Evolutionary conservation across 768 basidiomycete species (phyloP), one percentile per base, ranked within the genome.

Genomic region (Lactarius sanguifluus): DNA sequence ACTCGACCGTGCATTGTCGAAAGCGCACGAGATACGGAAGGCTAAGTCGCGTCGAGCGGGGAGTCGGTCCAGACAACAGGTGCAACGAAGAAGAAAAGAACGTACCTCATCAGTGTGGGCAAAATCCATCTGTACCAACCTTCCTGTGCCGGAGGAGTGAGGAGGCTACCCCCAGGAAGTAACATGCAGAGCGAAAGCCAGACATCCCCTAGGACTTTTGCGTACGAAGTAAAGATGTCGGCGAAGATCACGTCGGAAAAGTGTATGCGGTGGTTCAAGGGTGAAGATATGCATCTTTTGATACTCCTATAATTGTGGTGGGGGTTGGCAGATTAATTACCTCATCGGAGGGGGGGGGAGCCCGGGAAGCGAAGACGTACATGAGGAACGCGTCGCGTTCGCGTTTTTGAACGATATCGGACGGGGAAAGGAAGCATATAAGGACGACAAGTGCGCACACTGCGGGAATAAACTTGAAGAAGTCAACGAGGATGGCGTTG

Each of bases 151-250:
- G 94, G 88, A 54, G 86, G 81, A 20, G 79, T 76, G 23, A 92
- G 77, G 50, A 96, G 80, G 70, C 89, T 91, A 56, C 91, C 89
- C 43, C 92, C 90, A 13, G 89, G 88, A 69, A 92, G 82, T n/a
- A 98, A 81, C 88, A 96, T 95, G 74, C 84, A 87, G 20, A 89
- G 71, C 5, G 92, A 94, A 54, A 98, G 79, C 93, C 93, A 98
- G 50, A 95, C 79, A 73, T 98, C 97, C 15, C 96, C 96, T 23
- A 98, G 80, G 47, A 99, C 94, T 79, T 97, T 98, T 41, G 97
- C 96, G 73, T 92, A 96, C 2, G 96, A 98, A 2, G 97, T 99
- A 73, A 96, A 85, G 67, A 98, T 86, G 81, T 98, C 97, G 66
- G 96, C 96, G 65, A 96, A 86, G 54, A 98, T 85, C 28, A 99